Evolutionary conservation across 2,329 filamentous ascomycete species (phyloP).

Genomic region (Xylariaceae sp.): DNA sequence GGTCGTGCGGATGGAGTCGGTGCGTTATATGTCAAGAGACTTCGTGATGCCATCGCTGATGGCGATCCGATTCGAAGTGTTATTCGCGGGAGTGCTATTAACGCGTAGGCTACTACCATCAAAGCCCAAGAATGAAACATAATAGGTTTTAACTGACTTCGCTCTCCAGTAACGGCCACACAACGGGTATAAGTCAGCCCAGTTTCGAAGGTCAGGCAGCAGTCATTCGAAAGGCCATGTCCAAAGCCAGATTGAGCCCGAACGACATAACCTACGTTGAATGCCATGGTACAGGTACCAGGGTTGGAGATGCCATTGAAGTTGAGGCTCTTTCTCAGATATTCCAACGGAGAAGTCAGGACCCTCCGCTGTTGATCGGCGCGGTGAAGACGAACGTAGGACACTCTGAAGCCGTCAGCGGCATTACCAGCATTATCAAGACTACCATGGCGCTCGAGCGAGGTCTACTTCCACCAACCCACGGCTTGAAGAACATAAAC

Average conservation of each 20-base stretch:
- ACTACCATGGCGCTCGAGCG: conserved; percentile 22
- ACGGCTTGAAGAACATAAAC: conserved; percentile 23
- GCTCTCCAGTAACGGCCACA: conserved; percentile 16
- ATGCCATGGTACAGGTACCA: conserved; percentile 20
- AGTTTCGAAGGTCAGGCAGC: conserved; percentile 18
- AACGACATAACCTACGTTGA: conserved; percentile 19
- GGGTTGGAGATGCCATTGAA: conserved; percentile 37
- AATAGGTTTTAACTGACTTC: neutral
- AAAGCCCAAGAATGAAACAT: neutral
- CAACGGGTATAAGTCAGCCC: conserved; percentile 20
- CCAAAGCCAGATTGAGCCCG: conserved; percentile 11
- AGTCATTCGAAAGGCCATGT: conserved; percentile 22
- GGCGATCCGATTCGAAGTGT: conserved; percentile 19
- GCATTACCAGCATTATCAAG: conserved; percentile 22
- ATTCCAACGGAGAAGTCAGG: conserved; percentile 11
- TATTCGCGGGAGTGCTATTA: conserved; percentile 19
- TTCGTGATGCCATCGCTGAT: conserved; percentile 9
- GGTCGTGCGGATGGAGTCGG: conserved; percentile 20
- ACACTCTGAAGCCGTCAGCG: conserved; percentile 23
- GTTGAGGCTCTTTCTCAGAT: conserved; percentile 29
- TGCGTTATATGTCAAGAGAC: conserved; percentile 19
- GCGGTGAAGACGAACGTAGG: conserved; percentile 13
- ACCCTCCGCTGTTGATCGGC: conserved; percentile 18
- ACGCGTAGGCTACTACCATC: conserved; percentile 8
- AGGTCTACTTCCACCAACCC: conserved; percentile 25